phyloP scores from a whole-genome alignment of 768 basidiomycete genomes.

The Mycena albidolilacea region DNA sequence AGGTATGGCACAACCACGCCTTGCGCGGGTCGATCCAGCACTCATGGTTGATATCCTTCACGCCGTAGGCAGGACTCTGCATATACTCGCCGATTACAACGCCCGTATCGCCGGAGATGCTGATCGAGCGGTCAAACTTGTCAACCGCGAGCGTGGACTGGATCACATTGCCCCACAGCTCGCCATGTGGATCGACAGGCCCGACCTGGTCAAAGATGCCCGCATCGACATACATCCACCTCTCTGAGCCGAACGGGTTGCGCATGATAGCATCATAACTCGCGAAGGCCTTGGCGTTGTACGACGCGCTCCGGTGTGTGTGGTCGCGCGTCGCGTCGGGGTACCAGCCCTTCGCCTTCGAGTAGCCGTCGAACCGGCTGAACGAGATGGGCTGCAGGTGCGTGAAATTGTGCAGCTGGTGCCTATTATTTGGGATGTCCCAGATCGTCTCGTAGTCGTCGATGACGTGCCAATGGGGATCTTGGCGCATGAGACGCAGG shows the following conservation, averaged over 20 bases:
- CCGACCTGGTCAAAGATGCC: slow-evolving; percentile 31
- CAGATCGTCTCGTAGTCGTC: slow-evolving; percentile 32
- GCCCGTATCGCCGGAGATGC: slow-evolving; percentile 29
- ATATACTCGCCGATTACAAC: slow-evolving; percentile 30
- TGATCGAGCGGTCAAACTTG: slow-evolving; percentile 24
- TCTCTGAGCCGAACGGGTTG: slow-evolving; percentile 25
- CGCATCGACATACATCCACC: slow-evolving; percentile 32
- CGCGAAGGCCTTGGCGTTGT: slow-evolving; percentile 32
- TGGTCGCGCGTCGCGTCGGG: slow-evolving; percentile 64
- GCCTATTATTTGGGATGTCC: slow-evolving; percentile 30
- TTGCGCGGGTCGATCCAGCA: slow-evolving; percentile 31
- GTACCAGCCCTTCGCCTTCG: slow-evolving; percentile 58
- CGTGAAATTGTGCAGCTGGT: slow-evolving; percentile 29
- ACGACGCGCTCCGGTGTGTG: slow-evolving; percentile 24
- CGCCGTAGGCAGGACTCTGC: slow-evolving; percentile 32
- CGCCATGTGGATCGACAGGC: slow-evolving; percentile 18
- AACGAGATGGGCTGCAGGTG: slow-evolving; percentile 13
- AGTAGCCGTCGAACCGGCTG: slow-evolving; percentile 43
- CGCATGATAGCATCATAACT: slow-evolving; percentile 28
- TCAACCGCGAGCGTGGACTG: slow-evolving; percentile 6
- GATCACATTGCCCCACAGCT: slow-evolving; percentile 27
- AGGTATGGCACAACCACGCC: slow-evolving; percentile 28
- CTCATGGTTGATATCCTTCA: slow-evolving; percentile 21
- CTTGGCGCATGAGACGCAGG: slow-evolving; percentile 25
- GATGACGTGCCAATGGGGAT: slow-evolving; percentile 30